Base-by-base conservation (phyloP, 768 basidiomycete genomes). In the Pisolithus marmoratus region DNA sequence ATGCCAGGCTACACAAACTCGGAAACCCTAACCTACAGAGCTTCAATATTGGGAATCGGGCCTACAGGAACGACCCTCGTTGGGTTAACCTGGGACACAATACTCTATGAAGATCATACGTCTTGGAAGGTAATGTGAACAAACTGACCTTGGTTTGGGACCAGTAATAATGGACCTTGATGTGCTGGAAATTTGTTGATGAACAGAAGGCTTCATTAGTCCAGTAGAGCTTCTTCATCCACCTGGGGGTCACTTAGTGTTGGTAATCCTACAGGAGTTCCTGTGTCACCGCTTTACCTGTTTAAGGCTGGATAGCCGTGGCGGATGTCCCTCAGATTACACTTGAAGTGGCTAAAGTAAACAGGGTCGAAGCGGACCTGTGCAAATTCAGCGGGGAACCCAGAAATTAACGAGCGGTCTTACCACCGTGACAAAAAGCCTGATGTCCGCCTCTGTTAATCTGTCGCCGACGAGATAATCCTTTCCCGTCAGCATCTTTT, bases 361-460 rank as follows among this genome's bases (percentile, higher is more conserved):
- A 87, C 94, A 1, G 85, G 84, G 60, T 95, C 93, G 69, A 94
- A 94, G 34, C 92, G 90, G 54, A 91, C 72, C 87, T 90, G 23
- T 12, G 24, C 15, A 29, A 45, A 52, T 49, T 2, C 29, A 45
- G 12, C 34, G 43, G 2, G n/a, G 11, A 41, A 15, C 23, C 14
- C 19, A n/a, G n/a, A 49, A 20, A n/a, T 8, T 15, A 36, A 36
- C 7, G 15, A 24, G 38, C 15, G 34, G 48, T 50, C 88, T 58
- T 56, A 94, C 87, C 53, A 94, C 85, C 2, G 95, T 96, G n/a
- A 95, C 93, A 72, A 81, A 98, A 38, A 98, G 83, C 48, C 95
- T 81, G 48, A 87, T 72, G 58, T 91, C 90, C 2, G 87, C 87
- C 64, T 92, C 90, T 1, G 93, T 96, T 44, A 99, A 79, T 46